These are phyloP conservation scores for Erysimum cheiranthoides DNA, from an alignment of 345 rosid genomes.

Conservation along the genomic window DNA sequence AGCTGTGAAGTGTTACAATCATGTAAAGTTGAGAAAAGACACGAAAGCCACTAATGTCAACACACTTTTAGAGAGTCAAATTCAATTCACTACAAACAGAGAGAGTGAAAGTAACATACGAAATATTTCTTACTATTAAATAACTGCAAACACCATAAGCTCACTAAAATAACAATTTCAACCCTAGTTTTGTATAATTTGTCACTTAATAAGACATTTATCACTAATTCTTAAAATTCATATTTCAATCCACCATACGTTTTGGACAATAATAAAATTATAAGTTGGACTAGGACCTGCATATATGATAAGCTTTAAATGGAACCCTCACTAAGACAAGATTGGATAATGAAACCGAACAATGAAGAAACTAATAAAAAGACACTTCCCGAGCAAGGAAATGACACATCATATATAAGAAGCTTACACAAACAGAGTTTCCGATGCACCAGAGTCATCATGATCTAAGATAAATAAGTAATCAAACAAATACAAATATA, in stretches of 20 bases:
- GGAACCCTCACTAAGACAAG: neutral
- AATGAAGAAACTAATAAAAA: slow-evolving; percentile 20
- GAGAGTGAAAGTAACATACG: no score
- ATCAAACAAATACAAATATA: slow-evolving; percentile 18
- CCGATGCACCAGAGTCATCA: slow-evolving; percentile 10
- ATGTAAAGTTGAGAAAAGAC: neutral
- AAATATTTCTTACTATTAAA: no score
- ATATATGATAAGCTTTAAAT: neutral
- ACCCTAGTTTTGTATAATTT: no score
- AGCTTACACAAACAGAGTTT: slow-evolving; percentile 34
- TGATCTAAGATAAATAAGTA: slow-evolving; percentile 29
- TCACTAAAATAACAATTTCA: no score
- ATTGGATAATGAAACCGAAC: neutral
- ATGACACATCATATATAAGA: slow-evolving; percentile 16
- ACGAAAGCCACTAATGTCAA: neutral
- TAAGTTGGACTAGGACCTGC: no score
- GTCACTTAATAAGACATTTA: neutral
- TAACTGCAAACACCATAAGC: no score
- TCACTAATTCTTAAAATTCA: neutral
- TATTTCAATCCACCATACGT: neutral
- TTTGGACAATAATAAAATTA: no score
- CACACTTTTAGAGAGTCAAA: no score
- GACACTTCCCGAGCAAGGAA: slow-evolving; percentile 40
- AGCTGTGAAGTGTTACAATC: neutral
- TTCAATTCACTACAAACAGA: no score